These are phyloP conservation scores for Magnaporthiopsis rhizophila DNA, from an alignment of 2,329 filamentous ascomycete species.

Conservation along the genomic window DNA sequence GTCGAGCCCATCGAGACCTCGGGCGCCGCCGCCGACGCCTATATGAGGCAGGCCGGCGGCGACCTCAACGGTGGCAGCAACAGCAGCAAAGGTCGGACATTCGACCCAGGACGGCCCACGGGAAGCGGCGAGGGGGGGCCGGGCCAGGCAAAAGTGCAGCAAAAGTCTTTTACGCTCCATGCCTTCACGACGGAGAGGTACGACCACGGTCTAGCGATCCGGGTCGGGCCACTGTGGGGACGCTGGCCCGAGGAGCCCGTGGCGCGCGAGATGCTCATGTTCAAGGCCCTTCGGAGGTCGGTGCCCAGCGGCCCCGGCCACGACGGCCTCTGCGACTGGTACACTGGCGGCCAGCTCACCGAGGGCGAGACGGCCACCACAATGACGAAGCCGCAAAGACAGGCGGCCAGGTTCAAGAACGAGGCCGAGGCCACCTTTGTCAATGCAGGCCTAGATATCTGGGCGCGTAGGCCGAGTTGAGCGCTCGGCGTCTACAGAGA, in stretches of 20 bases:
- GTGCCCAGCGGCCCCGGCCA: conserved; percentile 30
- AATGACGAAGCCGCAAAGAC: background rate
- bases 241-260: conserved; percentile 30
- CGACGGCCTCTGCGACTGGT: conserved; percentile 37
- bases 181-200: conserved; percentile 31
- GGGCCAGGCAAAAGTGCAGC: conserved; percentile 6
- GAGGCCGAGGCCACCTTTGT: background rate
- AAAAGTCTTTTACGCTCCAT: conserved; percentile 33
- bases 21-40: no score
- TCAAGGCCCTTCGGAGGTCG: conserved; percentile 27
- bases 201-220: conserved; percentile 29
- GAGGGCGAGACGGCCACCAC: conserved; percentile 10
- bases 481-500: background rate
- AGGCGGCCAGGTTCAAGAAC: background rate
- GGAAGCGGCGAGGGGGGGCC: background rate
- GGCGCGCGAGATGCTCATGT: conserved; percentile 25
- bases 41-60: background rate
- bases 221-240: conserved; percentile 27
- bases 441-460: background rate
- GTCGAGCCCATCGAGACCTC: conserved; percentile 15
- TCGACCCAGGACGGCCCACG: background rate
- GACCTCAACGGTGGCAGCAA: background rate
- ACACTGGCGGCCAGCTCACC: conserved; percentile 18
- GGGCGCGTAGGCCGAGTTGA: background rate
- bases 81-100: background rate